These are phyloP conservation scores for Lasiosphaeriaceae sp. DNA, from an alignment of 495 filamentous ascomycete genomes.

Conservation along the genomic window DNA sequence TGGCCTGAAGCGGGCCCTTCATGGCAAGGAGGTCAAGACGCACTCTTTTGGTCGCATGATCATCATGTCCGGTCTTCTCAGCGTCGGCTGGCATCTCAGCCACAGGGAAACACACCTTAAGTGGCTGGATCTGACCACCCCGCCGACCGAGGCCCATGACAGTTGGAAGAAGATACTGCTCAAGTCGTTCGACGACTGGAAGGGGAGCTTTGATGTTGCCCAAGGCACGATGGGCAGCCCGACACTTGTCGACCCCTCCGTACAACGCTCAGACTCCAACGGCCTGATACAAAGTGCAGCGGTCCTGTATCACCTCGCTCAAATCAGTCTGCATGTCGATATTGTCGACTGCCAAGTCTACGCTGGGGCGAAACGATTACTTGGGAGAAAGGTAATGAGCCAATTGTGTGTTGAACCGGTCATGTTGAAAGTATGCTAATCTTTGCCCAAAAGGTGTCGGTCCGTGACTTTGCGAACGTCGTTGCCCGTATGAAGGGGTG, in stretches of 20 bases:
- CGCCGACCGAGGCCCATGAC: conserved; percentile 75
- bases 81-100: conserved; percentile 94
- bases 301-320: conserved; percentile 87
- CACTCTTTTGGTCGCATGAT: conserved; percentile 92
- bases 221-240: conserved; percentile 45
- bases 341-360: conserved; percentile 95
- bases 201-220: conserved; percentile 80
- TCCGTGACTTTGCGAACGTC: conserved; percentile 71
- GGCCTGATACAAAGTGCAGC: conserved; percentile 79
- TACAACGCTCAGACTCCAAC: conserved; percentile 52
- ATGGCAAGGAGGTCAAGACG: conserved; percentile 81
- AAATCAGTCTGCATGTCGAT: conserved; percentile 93
- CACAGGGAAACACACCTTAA: conserved; percentile 91
- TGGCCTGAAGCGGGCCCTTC: conserved; percentile 82
- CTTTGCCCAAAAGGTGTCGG: conserved; percentile 50
- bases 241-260: conserved; percentile 31
- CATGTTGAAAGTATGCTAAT: too few relatives aligned
- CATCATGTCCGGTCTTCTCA: conserved; percentile 89
- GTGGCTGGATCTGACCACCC: conserved; percentile 63
- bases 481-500: conserved; percentile 78
- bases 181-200: conserved; percentile 90
- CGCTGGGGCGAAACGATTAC: conserved; percentile 73
- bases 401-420: too few relatives aligned
- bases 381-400: conserved; percentile 59
- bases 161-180: conserved; percentile 85